phyloP scores from a whole-genome alignment of 768 basidiomycete species.

The Naganishia vaughanmartiniae region DNA sequence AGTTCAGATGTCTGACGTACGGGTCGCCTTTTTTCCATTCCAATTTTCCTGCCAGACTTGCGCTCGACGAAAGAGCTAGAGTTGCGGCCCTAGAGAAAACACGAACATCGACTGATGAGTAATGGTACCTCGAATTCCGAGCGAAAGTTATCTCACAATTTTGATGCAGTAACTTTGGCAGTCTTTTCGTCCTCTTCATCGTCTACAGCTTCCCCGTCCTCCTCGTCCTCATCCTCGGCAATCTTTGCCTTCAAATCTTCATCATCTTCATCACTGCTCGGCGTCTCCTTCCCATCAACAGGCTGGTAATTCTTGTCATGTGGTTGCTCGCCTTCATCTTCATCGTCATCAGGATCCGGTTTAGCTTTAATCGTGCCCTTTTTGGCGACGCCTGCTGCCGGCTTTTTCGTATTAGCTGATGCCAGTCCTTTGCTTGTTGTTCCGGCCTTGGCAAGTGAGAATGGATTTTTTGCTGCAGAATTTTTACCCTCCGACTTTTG shows the following conservation, averaged over 20 bases:
- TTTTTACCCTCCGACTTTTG: neutral
- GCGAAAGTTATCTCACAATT: slow-evolving; percentile 1
- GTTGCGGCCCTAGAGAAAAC: slow-evolving; percentile 14
- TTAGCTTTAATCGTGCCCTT: slow-evolving; percentile 34
- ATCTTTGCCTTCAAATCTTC: slow-evolving; percentile 23
- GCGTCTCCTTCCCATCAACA: slow-evolving; percentile 59
- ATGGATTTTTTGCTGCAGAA: slow-evolving; percentile 4
- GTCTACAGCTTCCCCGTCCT: slow-evolving; percentile 24
- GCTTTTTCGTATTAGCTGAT: slow-evolving; percentile 20
- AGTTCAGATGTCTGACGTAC: slow-evolving; percentile 60
- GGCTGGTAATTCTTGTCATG: slow-evolving; percentile 68
- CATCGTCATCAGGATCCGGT: slow-evolving; percentile 34
- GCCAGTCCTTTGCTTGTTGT: slow-evolving; percentile 19
- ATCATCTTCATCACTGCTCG: slow-evolving; percentile 31
- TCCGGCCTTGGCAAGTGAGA: slow-evolving; percentile 29
- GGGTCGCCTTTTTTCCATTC: slow-evolving; percentile 73
- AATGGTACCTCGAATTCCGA: neutral
- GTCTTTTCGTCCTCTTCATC: slow-evolving; percentile 25
- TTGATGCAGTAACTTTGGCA: slow-evolving; percentile 15
- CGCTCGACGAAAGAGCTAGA: slow-evolving; percentile 13
- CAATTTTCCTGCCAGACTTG: neutral
- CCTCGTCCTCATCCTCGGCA: slow-evolving; percentile 26
- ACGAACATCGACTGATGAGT: slow-evolving; percentile 6
- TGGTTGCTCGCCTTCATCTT: slow-evolving; percentile 57
- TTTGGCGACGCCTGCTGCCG: neutral